A percentile compares a stretch with the other conserved stretches of the same genome.
Evolutionary conservation across 164 flowering plant genomes (phyloP).

Genomic region (Vitis labrusca): DNA sequence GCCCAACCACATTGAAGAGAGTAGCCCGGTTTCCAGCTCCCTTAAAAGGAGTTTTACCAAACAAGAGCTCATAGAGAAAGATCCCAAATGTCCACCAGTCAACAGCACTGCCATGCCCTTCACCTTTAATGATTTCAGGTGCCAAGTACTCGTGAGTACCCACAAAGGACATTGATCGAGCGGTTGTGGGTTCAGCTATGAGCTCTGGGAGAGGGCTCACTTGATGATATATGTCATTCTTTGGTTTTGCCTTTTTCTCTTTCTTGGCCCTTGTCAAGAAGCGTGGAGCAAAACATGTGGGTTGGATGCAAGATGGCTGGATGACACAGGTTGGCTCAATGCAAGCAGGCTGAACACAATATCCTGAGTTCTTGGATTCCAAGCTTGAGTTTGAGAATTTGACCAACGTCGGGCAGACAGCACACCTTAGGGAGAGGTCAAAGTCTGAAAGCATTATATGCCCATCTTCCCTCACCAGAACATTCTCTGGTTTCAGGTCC

Average conservation of each 20-base stretch:
- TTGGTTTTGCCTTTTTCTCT: conserved; percentile 48
- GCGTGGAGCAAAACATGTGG: conserved; percentile 75
- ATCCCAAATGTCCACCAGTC: conserved; percentile 99
- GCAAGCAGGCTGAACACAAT: conserved; percentile 71
- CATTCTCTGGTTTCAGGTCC: conserved; percentile 94
- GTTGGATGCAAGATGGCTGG: conserved; percentile 74
- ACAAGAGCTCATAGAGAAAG: conserved; percentile 84
- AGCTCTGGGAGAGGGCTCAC: conserved; percentile 79
- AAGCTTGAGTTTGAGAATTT: conserved; percentile 44
- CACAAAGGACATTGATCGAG: conserved; percentile 92
- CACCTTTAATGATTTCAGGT: conserved; percentile 91
- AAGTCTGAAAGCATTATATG: conserved; percentile 98
- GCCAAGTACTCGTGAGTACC: conserved; percentile 96
- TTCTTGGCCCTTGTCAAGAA: conserved; percentile 59
- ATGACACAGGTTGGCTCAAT: conserved; percentile 63
- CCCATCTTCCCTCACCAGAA: conserved; percentile 86
- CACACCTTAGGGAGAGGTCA: conserved; percentile 82
- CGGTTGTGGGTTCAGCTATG: conserved; percentile 83
- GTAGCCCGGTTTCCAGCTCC: conserved; percentile 84
- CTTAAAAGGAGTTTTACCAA: conserved; percentile 87
- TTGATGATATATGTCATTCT: conserved; percentile 44
- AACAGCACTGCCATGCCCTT: conserved; percentile 95
- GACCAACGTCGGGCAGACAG: conserved; percentile 73
- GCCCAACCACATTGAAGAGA: conserved; percentile 82
- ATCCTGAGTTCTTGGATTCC: conserved; percentile 54